Evolutionary conservation across 2,329 filamentous ascomycete species (phyloP).

Genomic region (Pezicula radicicola): DNA sequence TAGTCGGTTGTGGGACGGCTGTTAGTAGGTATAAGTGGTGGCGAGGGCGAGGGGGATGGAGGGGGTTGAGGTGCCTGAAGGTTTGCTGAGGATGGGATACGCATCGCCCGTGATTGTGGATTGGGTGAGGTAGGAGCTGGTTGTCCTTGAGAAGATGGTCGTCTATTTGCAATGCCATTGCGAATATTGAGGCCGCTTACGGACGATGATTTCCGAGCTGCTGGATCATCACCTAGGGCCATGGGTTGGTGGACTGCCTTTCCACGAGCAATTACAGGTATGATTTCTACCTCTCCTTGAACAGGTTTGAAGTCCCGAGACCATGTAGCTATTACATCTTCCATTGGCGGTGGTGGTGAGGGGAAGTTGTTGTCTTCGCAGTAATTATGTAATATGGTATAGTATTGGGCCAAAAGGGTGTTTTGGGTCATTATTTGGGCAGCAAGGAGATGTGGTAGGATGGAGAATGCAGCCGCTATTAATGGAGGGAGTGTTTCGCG

Average conservation of each 20-base stretch:
- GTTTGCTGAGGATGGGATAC: constrained; percentile 19
- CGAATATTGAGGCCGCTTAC: constrained; percentile 26
- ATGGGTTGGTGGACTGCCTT: constrained; percentile 59
- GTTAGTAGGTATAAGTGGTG: constrained; percentile 7
- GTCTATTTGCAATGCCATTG: constrained; percentile 38
- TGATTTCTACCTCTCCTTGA: constrained; percentile 63
- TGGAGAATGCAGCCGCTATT: constrained; percentile 65
- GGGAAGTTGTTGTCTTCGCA: constrained; percentile 67
- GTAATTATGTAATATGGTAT: constrained; percentile 73
- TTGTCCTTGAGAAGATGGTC: constrained; percentile 36
- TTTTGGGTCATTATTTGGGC: constrained; percentile 76
- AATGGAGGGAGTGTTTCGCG: constrained; percentile 69
- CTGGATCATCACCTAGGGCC: constrained; percentile 30
- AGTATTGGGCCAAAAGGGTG: constrained; percentile 71
- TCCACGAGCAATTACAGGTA: constrained; percentile 62
- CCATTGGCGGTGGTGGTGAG: constrained; percentile 69
- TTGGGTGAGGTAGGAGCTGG: constrained; percentile 16
- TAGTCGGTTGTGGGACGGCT: constrained; percentile 15
- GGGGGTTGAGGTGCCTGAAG: constrained; percentile 17
- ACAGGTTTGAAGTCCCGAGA: constrained; percentile 59
- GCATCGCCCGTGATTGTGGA: constrained; percentile 17
- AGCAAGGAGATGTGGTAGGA: constrained; percentile 70
- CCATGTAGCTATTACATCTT: constrained; percentile 67
- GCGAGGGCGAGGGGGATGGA: constrained; percentile 16
- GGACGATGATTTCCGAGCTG: constrained; percentile 19